These are phyloP conservation scores for Basidiobolus meristosporus DNA, from an alignment of 371 early-diverging fungal genomes.

Conservation along the genomic window DNA sequence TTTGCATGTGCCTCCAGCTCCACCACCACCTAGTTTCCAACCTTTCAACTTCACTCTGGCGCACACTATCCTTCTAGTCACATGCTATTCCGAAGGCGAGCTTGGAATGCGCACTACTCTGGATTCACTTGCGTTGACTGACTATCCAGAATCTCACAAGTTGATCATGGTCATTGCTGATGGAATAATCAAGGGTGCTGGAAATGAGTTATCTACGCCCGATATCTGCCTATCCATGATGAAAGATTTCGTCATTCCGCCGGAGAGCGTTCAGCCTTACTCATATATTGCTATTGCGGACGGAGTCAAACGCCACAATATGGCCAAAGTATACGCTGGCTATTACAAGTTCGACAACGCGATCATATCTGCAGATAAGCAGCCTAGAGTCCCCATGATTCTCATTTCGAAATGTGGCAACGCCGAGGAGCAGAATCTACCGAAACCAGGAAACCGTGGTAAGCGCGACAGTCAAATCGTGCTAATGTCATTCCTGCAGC, in stretches of 20 bases:
- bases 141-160: conserved; percentile 81
- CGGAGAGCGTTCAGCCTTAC: no score
- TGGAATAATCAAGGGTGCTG: conserved; percentile 62
- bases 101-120: conserved; percentile 82
- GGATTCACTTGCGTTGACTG: conserved; percentile 83
- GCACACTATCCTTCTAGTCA: conserved; percentile 56
- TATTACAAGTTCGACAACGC: conserved; percentile 80
- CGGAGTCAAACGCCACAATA: conserved; percentile 79
- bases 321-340: conserved; percentile 96
- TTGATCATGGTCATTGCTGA: conserved; percentile 81
- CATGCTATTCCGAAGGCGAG: conserved; percentile 84
- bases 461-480: conserved; percentile 99
- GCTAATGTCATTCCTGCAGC: conserved; percentile 95
- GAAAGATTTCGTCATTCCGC: no score
- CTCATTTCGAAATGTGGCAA: conserved; percentile 89
- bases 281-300: no score
- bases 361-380: no score
- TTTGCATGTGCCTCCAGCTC: no score
- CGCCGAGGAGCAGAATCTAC: conserved; percentile 52
- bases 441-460: conserved; percentile 94
- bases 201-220: conserved; percentile 55
- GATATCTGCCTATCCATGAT: no score
- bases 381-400: conserved; percentile 89
- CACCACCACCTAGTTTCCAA: no score
- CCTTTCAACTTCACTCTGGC: conserved; percentile 48